A percentile compares a stretch with the other conserved stretches of the same genome.
These are phyloP conservation scores for Leccinum subfulvum DNA, from an alignment of 1,284 basidiomycete species.

Conservation along the genomic window DNA sequence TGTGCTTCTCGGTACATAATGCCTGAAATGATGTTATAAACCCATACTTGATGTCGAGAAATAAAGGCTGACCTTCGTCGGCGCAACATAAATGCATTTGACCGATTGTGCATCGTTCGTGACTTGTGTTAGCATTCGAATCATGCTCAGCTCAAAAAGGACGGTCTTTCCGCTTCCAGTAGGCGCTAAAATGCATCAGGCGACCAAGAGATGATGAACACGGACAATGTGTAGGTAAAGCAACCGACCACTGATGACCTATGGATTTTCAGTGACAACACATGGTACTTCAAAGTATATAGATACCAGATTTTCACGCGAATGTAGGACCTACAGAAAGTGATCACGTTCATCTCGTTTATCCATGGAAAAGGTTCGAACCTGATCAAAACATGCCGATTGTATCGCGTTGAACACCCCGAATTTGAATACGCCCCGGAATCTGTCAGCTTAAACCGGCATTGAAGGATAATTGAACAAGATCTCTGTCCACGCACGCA, in stretches of 20 bases:
- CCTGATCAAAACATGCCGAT: constrained; percentile 76
- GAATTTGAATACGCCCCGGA: constrained; percentile 81
- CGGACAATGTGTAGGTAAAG: constrained; percentile 1
- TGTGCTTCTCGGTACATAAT: constrained; percentile 80
- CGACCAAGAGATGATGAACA: constrained; percentile 12
- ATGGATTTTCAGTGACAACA: constrained; percentile 12
- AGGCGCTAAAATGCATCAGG: constrained; percentile 56
- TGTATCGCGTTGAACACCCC: constrained; percentile 90
- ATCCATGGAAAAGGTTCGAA: constrained; percentile 35
- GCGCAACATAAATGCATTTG: constrained; percentile 91
- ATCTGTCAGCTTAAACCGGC: constrained; percentile 66
- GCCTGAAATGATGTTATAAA: constrained; percentile 49
- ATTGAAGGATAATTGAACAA: not conserved
- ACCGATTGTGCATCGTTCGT: constrained; percentile 36
- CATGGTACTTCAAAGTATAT: not conserved
- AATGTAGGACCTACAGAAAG: constrained; percentile 57
- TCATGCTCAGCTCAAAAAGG: constrained; percentile 88
- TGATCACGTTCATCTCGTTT: constrained; percentile 2
- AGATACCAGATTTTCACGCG: constrained; percentile 73
- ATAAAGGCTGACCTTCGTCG: constrained; percentile 70
- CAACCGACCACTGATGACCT: constrained; percentile 75
- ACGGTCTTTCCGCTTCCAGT: constrained; percentile 94
- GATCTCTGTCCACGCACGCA: constrained; percentile 52
- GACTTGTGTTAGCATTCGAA: constrained; percentile 66
- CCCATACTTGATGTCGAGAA: not conserved